Evolutionary conservation across 352 stramenopile species (phyloP), one percentile per base, ranked within the genome.

Genomic region (Phytophthora capsici): DNA sequence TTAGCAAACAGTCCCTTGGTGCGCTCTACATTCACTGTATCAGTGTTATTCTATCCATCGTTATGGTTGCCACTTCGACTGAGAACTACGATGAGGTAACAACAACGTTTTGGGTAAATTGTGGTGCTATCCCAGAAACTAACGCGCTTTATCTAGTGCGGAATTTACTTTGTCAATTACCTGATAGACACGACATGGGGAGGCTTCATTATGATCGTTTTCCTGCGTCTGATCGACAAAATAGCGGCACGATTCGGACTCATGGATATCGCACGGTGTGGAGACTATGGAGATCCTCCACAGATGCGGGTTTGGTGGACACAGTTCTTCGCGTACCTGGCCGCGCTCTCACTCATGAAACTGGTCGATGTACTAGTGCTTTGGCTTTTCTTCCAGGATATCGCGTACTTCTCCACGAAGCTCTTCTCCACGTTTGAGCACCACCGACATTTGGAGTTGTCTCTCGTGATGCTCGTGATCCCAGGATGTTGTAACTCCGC

Each of bases 381-480:
- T 1, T 80, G 73, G 40, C 37, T 16, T 2, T 76, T 82, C 30
- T 90, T 90, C 52, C 28, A 57, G 4, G 62, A 69, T 16, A 67
- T 94, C 10, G 82, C 81, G 13, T 41, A 40, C 13, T 67, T 79
- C 16, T 72, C 76, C 1, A 91, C 73, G 2, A 56, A 48, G 2
- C 56, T 91, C 23, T 93, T 93, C 43, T 62, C 66, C 7, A 56
- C 66, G 16, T 94, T 92, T 47, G 56, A 57, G 16, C 36, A 80
- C 44, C 77, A 94, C 41, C 78, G 86, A 36, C 83, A 92, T 56
- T 59, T 91, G 19, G 84, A 94, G 54, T 62, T 93, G 2, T 71
- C 89, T 32, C 61, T 94, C 30, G 82, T 92, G 36, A 94, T 93
- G 86, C 82, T 94, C 26, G 67, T 93, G 43, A 66, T 90, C 20